Evolutionary conservation across 2,329 filamentous ascomycete genomes (phyloP).

Genomic region (Aspergillus sp.): DNA sequence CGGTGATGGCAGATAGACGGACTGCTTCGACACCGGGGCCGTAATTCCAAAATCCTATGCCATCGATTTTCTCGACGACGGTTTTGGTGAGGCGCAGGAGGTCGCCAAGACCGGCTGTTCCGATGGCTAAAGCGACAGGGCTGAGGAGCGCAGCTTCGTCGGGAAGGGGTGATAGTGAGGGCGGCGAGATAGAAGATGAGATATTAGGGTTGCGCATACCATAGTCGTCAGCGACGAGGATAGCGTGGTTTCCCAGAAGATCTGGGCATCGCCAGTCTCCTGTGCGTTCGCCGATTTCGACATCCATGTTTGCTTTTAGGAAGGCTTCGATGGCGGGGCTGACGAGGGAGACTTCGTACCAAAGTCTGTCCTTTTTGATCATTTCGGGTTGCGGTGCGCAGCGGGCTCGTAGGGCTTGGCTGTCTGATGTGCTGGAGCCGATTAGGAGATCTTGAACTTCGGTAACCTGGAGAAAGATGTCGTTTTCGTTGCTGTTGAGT

Average conservation of each 20-base stretch:
- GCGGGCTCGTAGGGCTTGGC: slow-evolving; percentile 21
- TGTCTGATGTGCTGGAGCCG: slow-evolving; percentile 14
- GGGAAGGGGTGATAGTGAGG: neutral
- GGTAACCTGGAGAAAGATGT: slow-evolving; percentile 28
- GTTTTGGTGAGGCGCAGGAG: slow-evolving; percentile 26
- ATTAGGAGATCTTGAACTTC: slow-evolving; percentile 34
- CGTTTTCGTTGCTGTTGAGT: slow-evolving; percentile 1
- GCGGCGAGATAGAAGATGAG: neutral
- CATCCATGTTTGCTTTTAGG: slow-evolving; percentile 24
- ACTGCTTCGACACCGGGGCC: slow-evolving; percentile 4
- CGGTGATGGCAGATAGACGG: neutral
- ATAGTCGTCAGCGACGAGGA: slow-evolving; percentile 7
- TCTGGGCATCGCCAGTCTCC: slow-evolving; percentile 24
- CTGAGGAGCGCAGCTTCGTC: neutral
- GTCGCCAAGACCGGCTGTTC: slow-evolving; percentile 18
- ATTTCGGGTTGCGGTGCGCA: slow-evolving; percentile 21
- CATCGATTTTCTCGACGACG: slow-evolving; percentile 33
- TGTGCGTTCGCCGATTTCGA: slow-evolving; percentile 30
- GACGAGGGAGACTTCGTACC: slow-evolving; percentile 19
- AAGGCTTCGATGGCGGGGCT: slow-evolving; percentile 27
- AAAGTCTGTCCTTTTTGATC: slow-evolving; percentile 26
- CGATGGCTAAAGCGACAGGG: slow-evolving; percentile 20
- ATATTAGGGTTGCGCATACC: neutral
- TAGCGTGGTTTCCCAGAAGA: slow-evolving; percentile 22
- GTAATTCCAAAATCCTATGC: slow-evolving; percentile 26